These are phyloP conservation scores for Malus hybrid DNA, from an alignment of 331 rosid species.

Conservation along the genomic window DNA sequence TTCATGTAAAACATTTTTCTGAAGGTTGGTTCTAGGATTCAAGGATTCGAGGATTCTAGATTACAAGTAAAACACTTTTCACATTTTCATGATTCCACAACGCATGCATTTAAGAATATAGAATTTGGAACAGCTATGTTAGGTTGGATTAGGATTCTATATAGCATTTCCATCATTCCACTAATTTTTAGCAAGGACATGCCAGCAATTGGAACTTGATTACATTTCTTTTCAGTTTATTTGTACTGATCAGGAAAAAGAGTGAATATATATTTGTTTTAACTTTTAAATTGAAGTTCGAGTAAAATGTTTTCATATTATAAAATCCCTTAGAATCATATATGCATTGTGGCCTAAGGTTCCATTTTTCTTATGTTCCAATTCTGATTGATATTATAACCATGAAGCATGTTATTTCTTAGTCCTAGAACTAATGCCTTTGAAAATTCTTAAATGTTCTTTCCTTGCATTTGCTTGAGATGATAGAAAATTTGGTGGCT, in stretches of 20 bases:
- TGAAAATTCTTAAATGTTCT: neutral
- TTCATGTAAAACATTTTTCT: too few relatives aligned
- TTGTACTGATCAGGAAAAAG: neutral
- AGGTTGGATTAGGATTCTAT: too few relatives aligned
- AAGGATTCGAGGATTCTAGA: too few relatives aligned
- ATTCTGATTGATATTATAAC: neutral
- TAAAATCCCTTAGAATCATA: neutral
- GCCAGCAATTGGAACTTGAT: neutral
- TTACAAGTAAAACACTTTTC: too few relatives aligned
- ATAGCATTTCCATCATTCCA: neutral
- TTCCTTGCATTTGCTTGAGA: neutral
- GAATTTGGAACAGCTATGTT: too few relatives aligned
- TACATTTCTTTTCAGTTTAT: neutral
- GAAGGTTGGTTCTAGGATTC: neutral
- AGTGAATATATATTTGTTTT: neutral
- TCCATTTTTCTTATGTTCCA: neutral
- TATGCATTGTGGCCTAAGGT: neutral
- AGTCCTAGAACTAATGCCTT: neutral
- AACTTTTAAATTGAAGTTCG: neutral
- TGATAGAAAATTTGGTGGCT: neutral
- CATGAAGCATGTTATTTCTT: neutral
- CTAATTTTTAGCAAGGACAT: neutral
- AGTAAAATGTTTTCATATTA: neutral
- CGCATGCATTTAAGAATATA: too few relatives aligned
- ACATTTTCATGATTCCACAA: too few relatives aligned